phyloP scores from a whole-genome alignment of 2,329 filamentous ascomycete species.

The Fusarium goolgardi region DNA sequence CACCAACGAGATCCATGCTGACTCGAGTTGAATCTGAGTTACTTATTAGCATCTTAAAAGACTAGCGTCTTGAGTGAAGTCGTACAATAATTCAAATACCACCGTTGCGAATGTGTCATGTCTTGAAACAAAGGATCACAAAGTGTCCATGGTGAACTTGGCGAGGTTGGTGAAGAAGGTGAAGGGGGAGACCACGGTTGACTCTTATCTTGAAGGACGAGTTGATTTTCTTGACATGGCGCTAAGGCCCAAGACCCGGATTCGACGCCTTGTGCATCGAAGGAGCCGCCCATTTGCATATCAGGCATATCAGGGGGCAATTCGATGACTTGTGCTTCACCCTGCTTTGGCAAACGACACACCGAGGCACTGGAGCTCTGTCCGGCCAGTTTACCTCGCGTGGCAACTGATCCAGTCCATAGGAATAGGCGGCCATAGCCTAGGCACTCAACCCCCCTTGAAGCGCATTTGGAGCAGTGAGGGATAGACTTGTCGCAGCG shows the following conservation, averaged over 20 bases:
- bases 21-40: conserved; percentile 58
- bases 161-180: conserved; percentile 30
- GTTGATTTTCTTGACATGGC: conserved; percentile 31
- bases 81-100: conserved; percentile 56
- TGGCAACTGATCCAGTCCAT: conserved; percentile 62
- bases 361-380: conserved; percentile 50
- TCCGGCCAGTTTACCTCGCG: conserved; percentile 56
- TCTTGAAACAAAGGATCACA: conserved; percentile 62
- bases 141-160: conserved; percentile 51
- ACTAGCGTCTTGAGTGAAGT: background rate
- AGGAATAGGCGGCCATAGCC: conserved; percentile 65
- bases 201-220: conserved; percentile 19
- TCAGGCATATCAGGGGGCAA: conserved; percentile 12
- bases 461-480: conserved; percentile 62
- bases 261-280: conserved; percentile 15
- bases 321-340: conserved; percentile 12
- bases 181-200: conserved; percentile 33
- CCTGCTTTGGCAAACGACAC: conserved; percentile 35
- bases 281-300: conserved; percentile 22
- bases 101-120: conserved; percentile 60
- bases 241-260: conserved; percentile 20
- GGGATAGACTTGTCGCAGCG: conserved; percentile 64
- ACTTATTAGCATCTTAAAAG: conserved; percentile 19
- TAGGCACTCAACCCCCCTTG: conserved; percentile 61
- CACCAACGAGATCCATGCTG: conserved; percentile 63